These are phyloP conservation scores for Fusarium keratoplasticum DNA, from an alignment of 2,329 filamentous ascomycete species.

Conservation along the genomic window DNA sequence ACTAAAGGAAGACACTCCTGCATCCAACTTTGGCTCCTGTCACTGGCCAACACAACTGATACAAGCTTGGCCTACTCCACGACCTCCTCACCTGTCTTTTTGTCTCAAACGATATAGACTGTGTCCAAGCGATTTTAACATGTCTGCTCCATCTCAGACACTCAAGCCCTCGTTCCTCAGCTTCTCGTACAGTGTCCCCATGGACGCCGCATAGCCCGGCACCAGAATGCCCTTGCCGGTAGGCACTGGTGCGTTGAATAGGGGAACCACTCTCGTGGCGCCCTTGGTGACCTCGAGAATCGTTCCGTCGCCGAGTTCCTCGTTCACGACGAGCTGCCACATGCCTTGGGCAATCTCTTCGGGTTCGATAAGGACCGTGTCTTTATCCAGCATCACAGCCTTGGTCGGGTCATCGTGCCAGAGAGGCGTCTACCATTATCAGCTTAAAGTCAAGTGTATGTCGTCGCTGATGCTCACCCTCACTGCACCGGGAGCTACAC, in stretches of 20 bases:
- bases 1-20: background rate
- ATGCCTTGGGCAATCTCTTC: slow-evolving; percentile 49
- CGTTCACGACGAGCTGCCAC: slow-evolving; percentile 42
- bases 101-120: background rate
- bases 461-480: slow-evolving; percentile 34
- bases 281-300: slow-evolving; percentile 47
- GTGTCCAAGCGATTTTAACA: background rate
- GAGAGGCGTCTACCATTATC: slow-evolving; percentile 45
- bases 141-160: slow-evolving; percentile 20
- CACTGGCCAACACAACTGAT: background rate
- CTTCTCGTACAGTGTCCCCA: slow-evolving; percentile 35
- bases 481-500: slow-evolving; percentile 50
- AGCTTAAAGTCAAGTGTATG: background rate
- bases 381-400: slow-evolving; percentile 39
- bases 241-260: slow-evolving; percentile 43
- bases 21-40: background rate
- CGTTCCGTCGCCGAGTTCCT: slow-evolving; percentile 46
- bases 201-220: slow-evolving; percentile 41
- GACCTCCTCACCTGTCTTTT: background rate
- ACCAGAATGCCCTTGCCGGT: slow-evolving; percentile 35
- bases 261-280: slow-evolving; percentile 44
- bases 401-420: slow-evolving; percentile 50
- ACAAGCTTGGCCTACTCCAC: slow-evolving; percentile 9
- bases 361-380: slow-evolving; percentile 46
- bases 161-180: slow-evolving; percentile 38